Conservation (phyloP, 371 early-diverging fungal species). For the Synchytrium microbalum region DNA sequence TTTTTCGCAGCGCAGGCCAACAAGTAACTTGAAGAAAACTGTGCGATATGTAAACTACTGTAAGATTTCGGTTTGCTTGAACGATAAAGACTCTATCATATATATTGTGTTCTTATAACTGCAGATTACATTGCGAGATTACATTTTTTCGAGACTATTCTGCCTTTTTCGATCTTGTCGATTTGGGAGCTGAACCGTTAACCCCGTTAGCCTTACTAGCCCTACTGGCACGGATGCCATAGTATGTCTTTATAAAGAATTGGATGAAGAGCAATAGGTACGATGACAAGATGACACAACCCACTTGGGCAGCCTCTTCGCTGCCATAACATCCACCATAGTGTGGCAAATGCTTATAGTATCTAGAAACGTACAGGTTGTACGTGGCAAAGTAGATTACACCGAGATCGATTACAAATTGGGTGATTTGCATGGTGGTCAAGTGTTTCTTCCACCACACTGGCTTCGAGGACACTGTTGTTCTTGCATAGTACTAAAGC, state of each 20-base stretch:
- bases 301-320: conserved; percentile 62
- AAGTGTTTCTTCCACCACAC: conserved; percentile 91
- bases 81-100: no score
- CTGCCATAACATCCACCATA: background rate
- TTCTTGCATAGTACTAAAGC: conserved; percentile 88
- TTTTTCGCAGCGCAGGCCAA: no score
- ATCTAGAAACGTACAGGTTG: background rate
- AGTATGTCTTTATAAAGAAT: conserved; percentile 77
- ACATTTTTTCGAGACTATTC: no score
- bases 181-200: no score
- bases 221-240: no score
- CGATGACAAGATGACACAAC: conserved; percentile 67
- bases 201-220: no score
- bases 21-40: no score
- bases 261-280: conserved; percentile 82
- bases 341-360: conserved; percentile 1
- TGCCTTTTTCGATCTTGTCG: no score
- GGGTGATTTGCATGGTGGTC: conserved; percentile 81
- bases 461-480: conserved; percentile 63
- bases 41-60: no score
- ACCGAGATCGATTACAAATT: conserved; percentile 70
- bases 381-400: conserved; percentile 36
- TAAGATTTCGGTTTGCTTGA: no score
- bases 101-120: no score
- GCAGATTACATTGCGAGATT: no score